Conservation (phyloP, 73 alveolate genomes). For the Breviolum minutum region DNA sequence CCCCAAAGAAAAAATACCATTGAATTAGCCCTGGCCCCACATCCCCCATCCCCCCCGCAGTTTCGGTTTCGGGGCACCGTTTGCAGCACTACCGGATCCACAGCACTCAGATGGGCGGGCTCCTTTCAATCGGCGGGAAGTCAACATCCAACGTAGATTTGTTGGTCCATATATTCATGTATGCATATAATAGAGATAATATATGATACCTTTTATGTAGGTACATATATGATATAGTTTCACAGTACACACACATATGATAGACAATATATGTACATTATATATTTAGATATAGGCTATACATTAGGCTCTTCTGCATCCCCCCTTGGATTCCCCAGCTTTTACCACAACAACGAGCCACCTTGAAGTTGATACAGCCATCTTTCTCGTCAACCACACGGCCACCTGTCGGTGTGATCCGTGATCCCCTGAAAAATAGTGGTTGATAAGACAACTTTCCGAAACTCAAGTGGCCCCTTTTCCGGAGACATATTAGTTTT, state of each 20-base stretch:
- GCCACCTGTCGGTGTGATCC: neutral
- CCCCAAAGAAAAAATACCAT: neutral
- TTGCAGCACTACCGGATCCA: slow-evolving; percentile 1
- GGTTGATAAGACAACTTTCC: no score
- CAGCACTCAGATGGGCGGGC: slow-evolving; percentile 15
- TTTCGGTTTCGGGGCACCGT: neutral
- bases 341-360: neutral
- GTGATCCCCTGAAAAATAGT: neutral
- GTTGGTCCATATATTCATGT: no score
- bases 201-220: no score
- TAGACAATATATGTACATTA: no score
- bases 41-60: neutral
- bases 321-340: neutral
- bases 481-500: no score
- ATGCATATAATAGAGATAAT: no score
- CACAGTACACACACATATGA: no score
- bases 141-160: no score
- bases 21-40: neutral
- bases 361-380: slow-evolving; percentile 7
- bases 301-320: neutral
- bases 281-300: neutral
- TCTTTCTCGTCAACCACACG: slow-evolving; percentile 14
- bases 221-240: no score
- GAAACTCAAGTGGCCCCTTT: no score
- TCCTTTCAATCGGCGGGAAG: neutral